phyloP scores from a whole-genome alignment of 768 basidiomycete species.

The Mycena capillaripes region DNA sequence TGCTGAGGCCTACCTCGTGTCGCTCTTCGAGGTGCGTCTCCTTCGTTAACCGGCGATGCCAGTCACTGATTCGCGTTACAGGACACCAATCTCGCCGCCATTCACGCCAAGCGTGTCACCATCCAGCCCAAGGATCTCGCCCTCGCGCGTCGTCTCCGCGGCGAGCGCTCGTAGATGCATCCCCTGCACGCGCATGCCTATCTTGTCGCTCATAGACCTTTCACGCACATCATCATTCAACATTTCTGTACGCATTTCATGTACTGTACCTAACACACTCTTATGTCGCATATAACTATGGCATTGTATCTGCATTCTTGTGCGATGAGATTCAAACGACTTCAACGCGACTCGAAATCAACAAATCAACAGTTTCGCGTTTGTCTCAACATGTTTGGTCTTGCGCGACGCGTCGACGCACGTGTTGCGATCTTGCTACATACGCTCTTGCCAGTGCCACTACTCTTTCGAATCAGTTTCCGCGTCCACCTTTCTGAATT shows the following conservation, averaged over 20 bases:
- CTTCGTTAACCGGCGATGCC: conserved; percentile 48
- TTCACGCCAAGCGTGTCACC: conserved; percentile 90
- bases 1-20: conserved; percentile 83
- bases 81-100: conserved; percentile 79
- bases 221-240: neutral
- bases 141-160: conserved; percentile 83
- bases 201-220: neutral
- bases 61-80: neutral
- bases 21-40: conserved; percentile 70
- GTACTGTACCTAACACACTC: neutral
- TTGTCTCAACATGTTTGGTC: neutral
- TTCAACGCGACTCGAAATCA: neutral
- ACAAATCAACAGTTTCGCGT: neutral
- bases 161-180: conserved; percentile 53
- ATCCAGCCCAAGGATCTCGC: conserved; percentile 89
- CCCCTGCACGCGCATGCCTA: too few species aligned
- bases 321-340: neutral
- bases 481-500: too few species aligned
- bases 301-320: neutral
- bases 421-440: neutral
- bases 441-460: too few species aligned
- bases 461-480: too few species aligned
- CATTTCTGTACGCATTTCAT: conserved; percentile 1
- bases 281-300: conserved; percentile 1
- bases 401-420: neutral